Evolutionary conservation across 306 rosid species (phyloP), one percentile per base, ranked within the genome.

Genomic region (Dalbergia cultrata): DNA sequence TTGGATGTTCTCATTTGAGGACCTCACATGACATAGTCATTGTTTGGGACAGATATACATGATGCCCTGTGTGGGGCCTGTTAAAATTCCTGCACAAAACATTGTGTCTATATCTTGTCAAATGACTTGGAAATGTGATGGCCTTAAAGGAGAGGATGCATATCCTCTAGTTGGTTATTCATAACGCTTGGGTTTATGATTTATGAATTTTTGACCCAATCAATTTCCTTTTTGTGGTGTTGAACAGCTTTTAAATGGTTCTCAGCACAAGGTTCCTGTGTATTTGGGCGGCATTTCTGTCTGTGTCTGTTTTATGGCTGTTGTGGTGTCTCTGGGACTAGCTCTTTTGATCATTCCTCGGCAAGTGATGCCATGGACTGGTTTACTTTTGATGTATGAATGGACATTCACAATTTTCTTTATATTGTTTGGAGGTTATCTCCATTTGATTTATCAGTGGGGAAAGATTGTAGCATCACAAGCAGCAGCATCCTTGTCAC

Each of bases 321-420:
- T 88, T 64, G 52, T 85, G 74, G 86, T 87, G 58, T 88, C 97
- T 75, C 90, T 93, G 44, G 94, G 85, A 22, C 74, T 96, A 65
- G 77, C 90, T 19, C 81, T 96, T 68, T 84, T 70, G 81, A 88
- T 92, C 60, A 94, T 96, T 67, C 99, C 99, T 19, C 92, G 85
- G 44, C 99, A 96, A 90, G 98, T 96, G 80, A 82, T 82, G 90
- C 99, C 99, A 39, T 96, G 99, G 98, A 93, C 98, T 78, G 99
- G 99, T 67, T 89, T 96, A 82, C 90, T 96, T 78, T 88, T 96
- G 91, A 92, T 90, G 97, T 96, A 96, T 70, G 99, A 96, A 82
- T 96, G 99, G 99, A 92, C 94, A 22, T 90, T 89, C 87, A 84
- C 97, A 58, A 70, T 92, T 80, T 96, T 93, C 91, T 83, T 89